Conservation (phyloP, 148 eudicot genomes). For the Nepenthes mirabilis region DNA sequence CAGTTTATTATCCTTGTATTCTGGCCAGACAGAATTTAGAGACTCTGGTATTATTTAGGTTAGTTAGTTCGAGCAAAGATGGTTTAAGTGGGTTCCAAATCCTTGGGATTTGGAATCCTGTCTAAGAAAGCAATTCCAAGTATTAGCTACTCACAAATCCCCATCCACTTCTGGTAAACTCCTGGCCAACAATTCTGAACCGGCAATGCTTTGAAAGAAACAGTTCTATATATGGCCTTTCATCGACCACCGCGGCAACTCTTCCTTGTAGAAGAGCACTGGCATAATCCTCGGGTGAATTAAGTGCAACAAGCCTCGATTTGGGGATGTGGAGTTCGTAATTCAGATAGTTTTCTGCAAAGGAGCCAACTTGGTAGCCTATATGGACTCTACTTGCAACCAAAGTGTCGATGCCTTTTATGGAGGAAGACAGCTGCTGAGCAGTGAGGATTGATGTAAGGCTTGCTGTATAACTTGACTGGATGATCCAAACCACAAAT, state of each 20-base stretch:
- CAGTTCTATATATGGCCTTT: conserved; percentile 59
- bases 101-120: neutral
- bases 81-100: too few species aligned
- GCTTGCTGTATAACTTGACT: conserved; percentile 91
- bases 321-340: conserved; percentile 59
- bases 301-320: conserved; percentile 56
- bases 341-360: conserved; percentile 47
- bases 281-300: conserved; percentile 59
- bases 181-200: conserved; percentile 53
- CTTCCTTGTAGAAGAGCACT: conserved; percentile 46
- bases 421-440: conserved; percentile 57
- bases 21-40: too few species aligned
- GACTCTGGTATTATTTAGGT: too few species aligned
- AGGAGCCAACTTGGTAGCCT: conserved; percentile 83
- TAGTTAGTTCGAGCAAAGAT: too few species aligned
- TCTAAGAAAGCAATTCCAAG: neutral
- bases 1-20: too few species aligned
- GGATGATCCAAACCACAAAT: conserved; percentile 72
- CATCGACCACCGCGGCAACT: conserved; percentile 90
- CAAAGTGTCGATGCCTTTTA: conserved; percentile 67
- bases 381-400: conserved; percentile 34
- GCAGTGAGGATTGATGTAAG: conserved; percentile 81
- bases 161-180: conserved; percentile 80
- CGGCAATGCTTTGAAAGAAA: conserved; percentile 52
- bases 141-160: conserved; percentile 67